Evolutionary conservation across 2,329 filamentous ascomycete species (phyloP), one percentile per base, ranked within the genome.

Genomic region (Penicillium sp.): DNA sequence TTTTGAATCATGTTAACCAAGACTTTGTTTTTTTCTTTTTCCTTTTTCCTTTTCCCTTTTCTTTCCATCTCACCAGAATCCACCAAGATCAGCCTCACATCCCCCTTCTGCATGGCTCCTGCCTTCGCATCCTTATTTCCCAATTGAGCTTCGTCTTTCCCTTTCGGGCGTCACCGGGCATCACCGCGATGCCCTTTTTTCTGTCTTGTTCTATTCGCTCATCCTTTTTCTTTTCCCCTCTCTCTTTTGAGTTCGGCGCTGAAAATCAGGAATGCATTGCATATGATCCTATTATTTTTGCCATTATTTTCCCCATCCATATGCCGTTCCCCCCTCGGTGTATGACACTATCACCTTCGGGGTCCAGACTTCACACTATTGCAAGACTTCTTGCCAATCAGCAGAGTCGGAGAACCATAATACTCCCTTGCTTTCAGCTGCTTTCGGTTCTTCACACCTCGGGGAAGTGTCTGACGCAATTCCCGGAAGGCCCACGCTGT

Each of bases 321-420:
- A 6, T 31, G 29, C 12, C 12, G 29, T 7, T 31, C 29, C 29
- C 29, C 13, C 15, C 29, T 31, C 12, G 29, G 29, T 51, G 49
- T 51, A 57, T 57, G 54, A 53, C 51, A 57, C 54, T 50, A 57
- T 52, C 51, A 51, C 39, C 32, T 35, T 35, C 26, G 39, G 9
- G 28, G 33, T 13, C 40, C 40, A 49, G 45, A 54, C 40, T 28
- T 48, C 19, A 24, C 26, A 34, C 51, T 55, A 57, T 49, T 42
- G 50, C 26, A 37, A 9, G 24, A 8, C 4, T 6, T 17, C 31
- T 48, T 52, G 45, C 55, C 55, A 56, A 57, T 57, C 47, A 51
- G 37, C n/a, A 37, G 10, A 37, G 10, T 5, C 53, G 35, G 4
- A n/a, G 38, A 34, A 32, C 26, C 51, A 34, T 45, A 42, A 46